Evolutionary conservation across 306 rosid species (phyloP).

Genomic region (Sphenostylis stenocarpa): DNA sequence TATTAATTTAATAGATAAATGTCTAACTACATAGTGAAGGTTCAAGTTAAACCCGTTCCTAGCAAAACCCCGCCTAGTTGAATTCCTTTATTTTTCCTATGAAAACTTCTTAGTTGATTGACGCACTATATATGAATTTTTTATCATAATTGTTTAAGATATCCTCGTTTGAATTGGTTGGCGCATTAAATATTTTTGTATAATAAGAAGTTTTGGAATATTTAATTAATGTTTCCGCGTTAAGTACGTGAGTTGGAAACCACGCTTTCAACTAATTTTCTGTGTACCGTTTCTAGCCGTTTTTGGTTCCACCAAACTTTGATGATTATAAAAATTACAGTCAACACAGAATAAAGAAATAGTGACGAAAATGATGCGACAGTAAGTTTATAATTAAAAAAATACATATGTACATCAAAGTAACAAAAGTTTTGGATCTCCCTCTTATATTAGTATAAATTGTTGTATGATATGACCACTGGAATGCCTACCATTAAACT

Average conservation of each 20-base stretch:
- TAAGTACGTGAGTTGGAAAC: not conserved
- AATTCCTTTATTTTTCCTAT: not conserved
- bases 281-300: not conserved
- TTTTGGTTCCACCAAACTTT: conserved; percentile 1
- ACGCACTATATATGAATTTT: too few species aligned
- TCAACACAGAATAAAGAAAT: too few species aligned
- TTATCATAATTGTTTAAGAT: too few species aligned
- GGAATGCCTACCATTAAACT: not conserved
- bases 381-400: too few species aligned
- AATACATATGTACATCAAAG: too few species aligned
- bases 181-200: too few species aligned
- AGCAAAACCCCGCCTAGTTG: not conserved
- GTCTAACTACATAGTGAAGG: not conserved
- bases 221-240: conserved; percentile 8
- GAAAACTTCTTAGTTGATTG: not conserved
- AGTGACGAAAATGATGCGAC: too few species aligned
- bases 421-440: too few species aligned
- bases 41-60: not conserved
- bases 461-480: not conserved
- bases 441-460: not conserved
- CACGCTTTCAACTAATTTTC: not conserved
- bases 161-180: too few species aligned
- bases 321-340: too few species aligned
- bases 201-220: too few species aligned
- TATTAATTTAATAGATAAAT: not conserved